These are phyloP conservation scores for Ophiostoma triangulosporum DNA, from an alignment of 2,329 filamentous ascomycete species.

Conservation along the genomic window DNA sequence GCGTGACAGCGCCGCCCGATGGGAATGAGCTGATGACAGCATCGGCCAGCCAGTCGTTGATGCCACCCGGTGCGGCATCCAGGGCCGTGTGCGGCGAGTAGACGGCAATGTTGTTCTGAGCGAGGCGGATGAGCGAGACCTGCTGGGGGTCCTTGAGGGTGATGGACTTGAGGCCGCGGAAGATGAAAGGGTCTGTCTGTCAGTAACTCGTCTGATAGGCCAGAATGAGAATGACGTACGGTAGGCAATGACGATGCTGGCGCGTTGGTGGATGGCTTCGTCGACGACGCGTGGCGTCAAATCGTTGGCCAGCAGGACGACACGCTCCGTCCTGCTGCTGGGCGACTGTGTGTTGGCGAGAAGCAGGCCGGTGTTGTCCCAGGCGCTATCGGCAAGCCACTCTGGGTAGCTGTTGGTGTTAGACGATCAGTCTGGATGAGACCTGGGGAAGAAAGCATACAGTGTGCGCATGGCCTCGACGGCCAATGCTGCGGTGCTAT, in stretches of 20 bases:
- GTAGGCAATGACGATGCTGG: conserved; percentile 76
- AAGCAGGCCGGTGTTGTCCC: conserved; percentile 92
- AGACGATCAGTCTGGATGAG: not conserved
- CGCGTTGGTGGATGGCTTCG: conserved; percentile 68
- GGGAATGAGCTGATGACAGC: conserved; percentile 39
- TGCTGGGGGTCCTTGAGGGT: conserved; percentile 80
- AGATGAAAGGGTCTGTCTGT: conserved; percentile 77
- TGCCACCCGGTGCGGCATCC: conserved; percentile 69
- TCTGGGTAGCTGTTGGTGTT: conserved; percentile 60
- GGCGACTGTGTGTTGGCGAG: conserved; percentile 25
- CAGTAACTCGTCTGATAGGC: not conserved
- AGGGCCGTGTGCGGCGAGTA: conserved; percentile 94
- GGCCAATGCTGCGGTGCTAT: not conserved
- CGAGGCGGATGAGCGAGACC: conserved; percentile 65
- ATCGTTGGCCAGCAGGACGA: conserved; percentile 63
- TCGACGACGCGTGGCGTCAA: conserved; percentile 79
- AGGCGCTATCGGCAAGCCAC: conserved; percentile 73
- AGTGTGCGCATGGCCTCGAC: not conserved
- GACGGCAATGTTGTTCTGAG: conserved; percentile 78
- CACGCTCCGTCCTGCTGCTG: conserved; percentile 19
- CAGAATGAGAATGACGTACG: conserved; percentile 21
- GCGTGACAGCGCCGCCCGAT: conserved; percentile 17
- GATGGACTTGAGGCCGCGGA: conserved; percentile 79
- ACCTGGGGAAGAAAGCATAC: not conserved
- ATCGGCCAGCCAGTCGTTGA: conserved; percentile 90